Evolutionary conservation across 225 moss, liverwort and hornwort genomes (phyloP).

Genomic region (Antitrichia curtipendula): DNA sequence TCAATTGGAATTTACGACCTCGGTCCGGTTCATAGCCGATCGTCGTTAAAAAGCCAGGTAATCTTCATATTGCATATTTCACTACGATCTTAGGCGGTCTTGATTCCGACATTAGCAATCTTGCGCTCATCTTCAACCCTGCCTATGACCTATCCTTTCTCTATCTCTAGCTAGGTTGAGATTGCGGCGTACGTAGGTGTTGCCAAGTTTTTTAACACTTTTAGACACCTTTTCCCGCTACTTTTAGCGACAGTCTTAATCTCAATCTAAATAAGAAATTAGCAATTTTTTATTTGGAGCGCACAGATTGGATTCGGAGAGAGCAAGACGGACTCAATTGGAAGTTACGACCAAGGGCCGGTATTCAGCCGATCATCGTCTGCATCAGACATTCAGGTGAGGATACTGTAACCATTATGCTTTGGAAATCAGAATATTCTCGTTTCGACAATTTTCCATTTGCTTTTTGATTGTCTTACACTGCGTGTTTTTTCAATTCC

Average conservation of each 20-base stretch:
- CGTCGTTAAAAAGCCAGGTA: constrained; percentile 21
- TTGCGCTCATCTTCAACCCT: not conserved
- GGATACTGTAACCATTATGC: not conserved
- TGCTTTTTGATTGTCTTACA: not conserved
- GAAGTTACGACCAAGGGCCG: constrained; percentile 5
- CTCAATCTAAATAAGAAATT: not conserved
- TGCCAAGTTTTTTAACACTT: not conserved
- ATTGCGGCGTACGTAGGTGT: not conserved
- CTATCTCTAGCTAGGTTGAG: not conserved
- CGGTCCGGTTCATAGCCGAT: constrained; percentile 9
- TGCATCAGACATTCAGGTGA: constrained; percentile 54
- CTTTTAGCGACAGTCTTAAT: not conserved
- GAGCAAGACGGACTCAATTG: constrained; percentile 5
- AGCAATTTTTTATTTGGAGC: not conserved
- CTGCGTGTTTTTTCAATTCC: not conserved
- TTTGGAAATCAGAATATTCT: not conserved
- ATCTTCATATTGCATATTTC: not conserved
- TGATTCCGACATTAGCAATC: not conserved
- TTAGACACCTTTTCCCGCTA: not conserved
- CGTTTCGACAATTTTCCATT: no score
- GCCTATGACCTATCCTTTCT: not conserved
- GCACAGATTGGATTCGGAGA: constrained; percentile 10
- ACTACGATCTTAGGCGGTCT: not conserved
- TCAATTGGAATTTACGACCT: constrained; percentile 8
- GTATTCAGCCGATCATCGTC: constrained; percentile 39